These are phyloP conservation scores for Pleurotus tuber-regium DNA, from an alignment of 768 basidiomycete species.

Conservation along the genomic window DNA sequence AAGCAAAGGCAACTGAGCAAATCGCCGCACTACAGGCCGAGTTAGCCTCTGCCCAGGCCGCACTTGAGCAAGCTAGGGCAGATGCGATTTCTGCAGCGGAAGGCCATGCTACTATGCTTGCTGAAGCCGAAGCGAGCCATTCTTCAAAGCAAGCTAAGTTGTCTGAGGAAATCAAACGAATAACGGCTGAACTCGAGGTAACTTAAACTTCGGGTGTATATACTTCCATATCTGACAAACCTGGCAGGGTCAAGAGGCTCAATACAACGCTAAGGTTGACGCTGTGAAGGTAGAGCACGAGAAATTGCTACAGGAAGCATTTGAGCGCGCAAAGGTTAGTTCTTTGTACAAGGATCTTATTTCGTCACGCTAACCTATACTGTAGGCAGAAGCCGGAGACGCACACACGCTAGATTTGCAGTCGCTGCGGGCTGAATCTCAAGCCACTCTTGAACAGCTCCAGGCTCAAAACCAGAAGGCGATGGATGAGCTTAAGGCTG, in stretches of 20 bases:
- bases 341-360: background rate
- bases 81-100: slow-evolving; percentile 45
- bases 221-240: background rate
- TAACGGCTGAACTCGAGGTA: slow-evolving; percentile 67
- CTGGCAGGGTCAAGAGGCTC: slow-evolving; percentile 61
- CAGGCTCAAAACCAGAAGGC: slow-evolving; percentile 57
- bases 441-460: slow-evolving; percentile 67
- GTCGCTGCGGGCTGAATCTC: slow-evolving; percentile 62
- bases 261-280: slow-evolving; percentile 66
- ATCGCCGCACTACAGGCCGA: slow-evolving; percentile 46
- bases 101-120: slow-evolving; percentile 45
- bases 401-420: slow-evolving; percentile 71
- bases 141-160: slow-evolving; percentile 50
- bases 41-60: slow-evolving; percentile 39
- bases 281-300: slow-evolving; percentile 64
- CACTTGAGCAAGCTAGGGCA: slow-evolving; percentile 47
- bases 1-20: slow-evolving; percentile 39
- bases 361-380: slow-evolving; percentile 13
- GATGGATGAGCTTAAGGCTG: slow-evolving; percentile 58
- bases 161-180: slow-evolving; percentile 50
- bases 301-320: slow-evolving; percentile 61
- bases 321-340: slow-evolving; percentile 74
- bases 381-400: slow-evolving; percentile 68
- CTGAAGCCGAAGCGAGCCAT: slow-evolving; percentile 50
- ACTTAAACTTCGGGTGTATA: slow-evolving; percentile 18